Conservation (phyloP, 306 rosid species). For the Amphicarpaea edgeworthii region DNA sequence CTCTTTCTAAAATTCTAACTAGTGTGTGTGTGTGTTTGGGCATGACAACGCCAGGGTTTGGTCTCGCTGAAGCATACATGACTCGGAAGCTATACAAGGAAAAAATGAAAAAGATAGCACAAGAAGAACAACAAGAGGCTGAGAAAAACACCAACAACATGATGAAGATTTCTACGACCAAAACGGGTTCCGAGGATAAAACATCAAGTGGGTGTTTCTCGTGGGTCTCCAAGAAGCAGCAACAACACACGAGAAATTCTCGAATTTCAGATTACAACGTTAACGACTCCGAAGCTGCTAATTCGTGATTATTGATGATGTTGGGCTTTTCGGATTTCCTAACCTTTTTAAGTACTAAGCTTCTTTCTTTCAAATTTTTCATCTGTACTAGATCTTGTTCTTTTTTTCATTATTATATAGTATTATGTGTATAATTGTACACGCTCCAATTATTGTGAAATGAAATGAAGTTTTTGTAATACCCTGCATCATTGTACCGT, state of each 20-base stretch:
- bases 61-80: conserved; percentile 58
- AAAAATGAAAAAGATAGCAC: conserved; percentile 48
- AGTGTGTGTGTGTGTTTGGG: too few species aligned
- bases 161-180: background rate
- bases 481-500: too few species aligned
- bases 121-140: background rate
- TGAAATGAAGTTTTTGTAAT: too few species aligned
- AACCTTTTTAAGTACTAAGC: too few species aligned
- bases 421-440: too few species aligned
- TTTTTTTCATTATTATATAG: too few species aligned
- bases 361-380: too few species aligned
- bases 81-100: conserved; percentile 51
- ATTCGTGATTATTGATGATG: background rate
- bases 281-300: background rate
- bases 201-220: conserved; percentile 54
- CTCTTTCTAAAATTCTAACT: too few species aligned
- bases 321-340: background rate
- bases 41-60: conserved; percentile 39
- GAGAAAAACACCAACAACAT: conserved; percentile 38
- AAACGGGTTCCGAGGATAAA: background rate
- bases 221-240: conserved; percentile 45
- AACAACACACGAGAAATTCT: background rate
- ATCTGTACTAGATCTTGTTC: too few species aligned
- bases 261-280: conserved; percentile 18
- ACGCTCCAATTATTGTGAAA: too few species aligned